These are phyloP conservation scores for Pseudogymnoascus sp. DNA, from an alignment of 2,329 filamentous ascomycete species.

Conservation along the genomic window DNA sequence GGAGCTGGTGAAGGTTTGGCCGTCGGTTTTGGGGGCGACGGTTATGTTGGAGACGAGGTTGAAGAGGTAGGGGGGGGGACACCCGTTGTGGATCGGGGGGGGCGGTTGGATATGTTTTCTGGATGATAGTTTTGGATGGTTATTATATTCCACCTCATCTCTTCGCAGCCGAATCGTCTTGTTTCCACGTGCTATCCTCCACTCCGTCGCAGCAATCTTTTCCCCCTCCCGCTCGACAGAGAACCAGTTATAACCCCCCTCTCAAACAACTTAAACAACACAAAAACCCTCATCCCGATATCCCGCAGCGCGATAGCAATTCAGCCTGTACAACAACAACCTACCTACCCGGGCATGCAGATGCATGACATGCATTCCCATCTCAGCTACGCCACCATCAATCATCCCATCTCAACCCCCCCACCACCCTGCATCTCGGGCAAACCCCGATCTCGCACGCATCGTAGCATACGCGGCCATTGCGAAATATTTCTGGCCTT, in stretches of 20 bases:
- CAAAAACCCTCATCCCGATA: too few species aligned
- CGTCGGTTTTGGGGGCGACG: conserved; percentile 25
- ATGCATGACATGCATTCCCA: too few species aligned
- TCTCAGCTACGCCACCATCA: too few species aligned
- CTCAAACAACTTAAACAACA: background rate
- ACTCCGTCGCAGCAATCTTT: background rate
- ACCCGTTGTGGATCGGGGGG: background rate
- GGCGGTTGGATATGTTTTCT: background rate
- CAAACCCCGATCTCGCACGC: too few species aligned
- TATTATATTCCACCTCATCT: background rate
- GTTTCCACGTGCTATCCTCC: background rate
- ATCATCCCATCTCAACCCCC: too few species aligned
- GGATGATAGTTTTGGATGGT: background rate
- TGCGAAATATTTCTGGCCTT: too few species aligned
- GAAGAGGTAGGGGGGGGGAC: conserved; percentile 11
- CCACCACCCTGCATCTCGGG: too few species aligned
- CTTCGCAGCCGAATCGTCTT: background rate
- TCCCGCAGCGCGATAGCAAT: too few species aligned
- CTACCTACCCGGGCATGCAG: too few species aligned
- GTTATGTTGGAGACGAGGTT: conserved; percentile 28
- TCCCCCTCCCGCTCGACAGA: background rate
- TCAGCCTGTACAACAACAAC: too few species aligned
- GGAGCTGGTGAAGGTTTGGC: conserved; percentile 29
- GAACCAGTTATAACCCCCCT: background rate
- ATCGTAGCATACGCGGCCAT: too few species aligned